Evolutionary conservation across 2,329 filamentous ascomycete species (phyloP).

Genomic region (Arthrobotrys musiformis): DNA sequence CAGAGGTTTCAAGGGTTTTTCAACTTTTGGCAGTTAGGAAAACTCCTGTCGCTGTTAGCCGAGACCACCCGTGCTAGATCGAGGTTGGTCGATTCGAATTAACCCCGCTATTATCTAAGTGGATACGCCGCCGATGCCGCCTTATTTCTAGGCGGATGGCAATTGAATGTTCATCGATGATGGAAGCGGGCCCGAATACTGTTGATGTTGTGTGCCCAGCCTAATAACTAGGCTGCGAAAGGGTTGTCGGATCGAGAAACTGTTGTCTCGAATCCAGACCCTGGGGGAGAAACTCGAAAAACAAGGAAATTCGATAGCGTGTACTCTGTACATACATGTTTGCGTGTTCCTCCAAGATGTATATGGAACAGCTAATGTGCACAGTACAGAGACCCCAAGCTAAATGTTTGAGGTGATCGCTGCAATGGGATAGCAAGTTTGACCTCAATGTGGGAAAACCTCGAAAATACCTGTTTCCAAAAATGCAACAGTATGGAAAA

Average conservation of each 20-base stretch:
- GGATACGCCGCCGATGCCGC: conserved; percentile 39
- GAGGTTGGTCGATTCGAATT: conserved; percentile 21
- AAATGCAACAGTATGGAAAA: conserved; percentile 19
- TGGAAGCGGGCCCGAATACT: background rate
- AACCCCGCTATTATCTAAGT: conserved; percentile 28
- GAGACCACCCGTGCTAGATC: conserved; percentile 30
- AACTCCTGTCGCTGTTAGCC: conserved; percentile 42
- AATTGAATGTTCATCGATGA: conserved; percentile 2
- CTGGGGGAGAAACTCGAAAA: background rate
- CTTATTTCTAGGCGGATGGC: conserved; percentile 8
- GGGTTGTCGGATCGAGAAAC: conserved; percentile 4
- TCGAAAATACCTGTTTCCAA: background rate
- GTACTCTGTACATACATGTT: background rate
- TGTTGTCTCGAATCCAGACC: no score
- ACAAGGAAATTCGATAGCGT: background rate
- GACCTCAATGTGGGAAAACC: background rate
- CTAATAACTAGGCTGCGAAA: background rate
- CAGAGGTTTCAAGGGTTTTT: conserved; percentile 27
- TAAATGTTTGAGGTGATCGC: conserved; percentile 10
- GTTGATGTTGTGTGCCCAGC: background rate
- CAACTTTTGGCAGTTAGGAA: conserved; percentile 6
- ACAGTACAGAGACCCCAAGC: background rate
- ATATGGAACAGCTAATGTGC: background rate
- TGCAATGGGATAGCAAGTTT: conserved; percentile 28
- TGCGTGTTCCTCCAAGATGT: background rate